Conservation (phyloP, 2,329 filamentous ascomycete genomes). For the Diaporthe sp. region DNA sequence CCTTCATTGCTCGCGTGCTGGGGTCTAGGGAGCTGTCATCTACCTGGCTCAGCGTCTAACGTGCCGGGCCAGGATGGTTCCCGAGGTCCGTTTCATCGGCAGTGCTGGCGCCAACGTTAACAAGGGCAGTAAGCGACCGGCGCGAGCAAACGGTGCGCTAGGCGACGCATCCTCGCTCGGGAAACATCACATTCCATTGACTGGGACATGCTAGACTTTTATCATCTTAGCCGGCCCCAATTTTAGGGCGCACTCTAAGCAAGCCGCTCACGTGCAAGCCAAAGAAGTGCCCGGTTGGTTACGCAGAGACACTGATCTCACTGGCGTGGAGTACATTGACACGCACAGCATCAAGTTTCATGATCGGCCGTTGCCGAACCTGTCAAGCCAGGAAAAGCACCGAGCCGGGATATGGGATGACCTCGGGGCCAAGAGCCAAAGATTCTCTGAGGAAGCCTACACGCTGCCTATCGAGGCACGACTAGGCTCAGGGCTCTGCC, state of each 20-base stretch:
- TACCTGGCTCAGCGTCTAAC: constrained; percentile 7
- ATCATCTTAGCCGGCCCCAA: constrained; percentile 31
- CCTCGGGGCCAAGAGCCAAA: constrained; percentile 48
- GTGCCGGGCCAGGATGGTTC: constrained; percentile 8
- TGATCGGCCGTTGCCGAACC: constrained; percentile 50
- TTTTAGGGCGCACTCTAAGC: constrained; percentile 29
- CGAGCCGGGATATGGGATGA: constrained; percentile 36
- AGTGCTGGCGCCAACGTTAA: constrained; percentile 20
- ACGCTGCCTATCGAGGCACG: constrained; percentile 13
- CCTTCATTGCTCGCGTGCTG: constrained; percentile 9
- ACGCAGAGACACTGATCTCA: constrained; percentile 42
- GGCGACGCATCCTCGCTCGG: constrained; percentile 23
- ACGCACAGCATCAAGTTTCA: constrained; percentile 43
- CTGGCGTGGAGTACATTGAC: constrained; percentile 38
- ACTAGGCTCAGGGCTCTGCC: constrained; percentile 23
- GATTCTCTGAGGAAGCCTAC: constrained; percentile 30
- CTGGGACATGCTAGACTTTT: constrained; percentile 37
- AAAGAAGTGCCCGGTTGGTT: constrained; percentile 43
- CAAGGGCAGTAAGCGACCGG: constrained; percentile 34
- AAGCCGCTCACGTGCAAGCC: constrained; percentile 45
- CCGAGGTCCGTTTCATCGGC: constrained; percentile 32
- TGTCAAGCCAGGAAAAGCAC: constrained; percentile 46
- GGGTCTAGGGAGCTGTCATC: constrained; percentile 1
- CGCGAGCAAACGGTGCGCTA: constrained; percentile 35
- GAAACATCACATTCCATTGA: constrained; percentile 27